phyloP scores from a whole-genome alignment of 2,329 filamentous ascomycete genomes.

The Hansfordia pulvinata region DNA sequence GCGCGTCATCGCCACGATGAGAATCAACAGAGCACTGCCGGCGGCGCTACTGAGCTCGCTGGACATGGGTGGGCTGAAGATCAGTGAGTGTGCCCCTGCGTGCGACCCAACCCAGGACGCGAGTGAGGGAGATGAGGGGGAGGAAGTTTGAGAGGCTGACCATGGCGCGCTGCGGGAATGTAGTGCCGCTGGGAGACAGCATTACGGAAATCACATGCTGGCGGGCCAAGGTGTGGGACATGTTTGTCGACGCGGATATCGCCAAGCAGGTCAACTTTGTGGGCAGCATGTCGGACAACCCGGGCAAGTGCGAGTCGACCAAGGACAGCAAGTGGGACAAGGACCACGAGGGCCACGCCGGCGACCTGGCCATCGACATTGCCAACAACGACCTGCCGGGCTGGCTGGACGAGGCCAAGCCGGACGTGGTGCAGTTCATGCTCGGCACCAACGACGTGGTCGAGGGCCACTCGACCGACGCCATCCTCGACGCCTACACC shows the following conservation, averaged over 20 bases:
- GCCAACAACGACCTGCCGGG: conserved; percentile 23
- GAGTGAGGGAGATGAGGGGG: no score
- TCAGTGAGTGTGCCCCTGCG: no score
- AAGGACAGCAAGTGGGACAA: conserved; percentile 19
- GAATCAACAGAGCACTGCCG: no score
- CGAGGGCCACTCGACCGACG: conserved; percentile 12
- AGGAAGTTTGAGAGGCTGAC: no score
- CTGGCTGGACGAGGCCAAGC: conserved; percentile 21
- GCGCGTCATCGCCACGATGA: no score
- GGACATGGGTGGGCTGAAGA: no score
- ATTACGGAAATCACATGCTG: conserved; percentile 32
- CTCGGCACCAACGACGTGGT: conserved; percentile 30
- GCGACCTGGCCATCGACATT: conserved; percentile 27
- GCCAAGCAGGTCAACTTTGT: conserved; percentile 25
- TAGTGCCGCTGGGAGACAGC: conserved; percentile 28
- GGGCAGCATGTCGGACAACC: conserved; percentile 23
- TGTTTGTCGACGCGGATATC: conserved; percentile 18
- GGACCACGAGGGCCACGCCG: conserved; percentile 29
- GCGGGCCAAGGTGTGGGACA: conserved; percentile 26
- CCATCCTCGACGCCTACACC: conserved; percentile 24
- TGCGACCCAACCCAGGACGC: no score
- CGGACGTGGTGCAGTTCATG: conserved; percentile 30
- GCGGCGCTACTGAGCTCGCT: no score
- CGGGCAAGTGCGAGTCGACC: conserved; percentile 18
- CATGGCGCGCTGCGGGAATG: not conserved